Base-by-base conservation (phyloP, 129 eudicot species). In the Pittosporum tobira region DNA sequence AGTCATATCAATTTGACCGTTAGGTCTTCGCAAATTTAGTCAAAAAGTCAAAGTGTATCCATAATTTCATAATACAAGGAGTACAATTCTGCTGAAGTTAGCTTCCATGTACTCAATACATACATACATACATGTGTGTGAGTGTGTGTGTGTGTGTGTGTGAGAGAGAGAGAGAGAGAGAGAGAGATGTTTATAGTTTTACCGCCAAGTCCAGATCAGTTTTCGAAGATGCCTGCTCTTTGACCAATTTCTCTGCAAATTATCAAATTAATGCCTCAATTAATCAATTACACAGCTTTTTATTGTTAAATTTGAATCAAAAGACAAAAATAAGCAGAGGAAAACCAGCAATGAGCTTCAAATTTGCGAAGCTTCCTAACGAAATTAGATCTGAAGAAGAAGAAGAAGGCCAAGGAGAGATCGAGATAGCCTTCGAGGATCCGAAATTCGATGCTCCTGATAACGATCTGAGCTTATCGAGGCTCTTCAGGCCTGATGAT, bases 181-280 rank as follows among this genome's bases (percentile, higher is more conserved):
- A 61, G 23, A 27, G 49, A 71, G 16, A 43, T 15, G 19, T 54
- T 70, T 10, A 0, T n/a, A 29, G 43, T 25, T 66, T 48, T 84
- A 93, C 99, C 88, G 96, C 99, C 67, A 81, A 52, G 25, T 87
- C 88, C 6, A 93, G 96, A 68, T 93, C 99, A 55, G 94, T 81
- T 84, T 76, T 87, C 28, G 84, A 79, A 4, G 84, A 87, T 62
- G 94, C 99, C 71, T 87, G 96, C 72, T 93, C 99, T 58, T 77
- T 84, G 15, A 82, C 99, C 85, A 93, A 65, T 84, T 93, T 87
- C 75, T 93, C 99, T 93, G 82, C 44, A 52, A 26, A 78, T n/a
- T 3, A 31, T 31, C n/a, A 26, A 65, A 65, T 52, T 40, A 11
- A 73, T 16, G 29, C 53, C 49, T 48, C 0, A 20, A 25, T 9